These are phyloP conservation scores for Orbilia quercus DNA, from an alignment of 2,329 filamentous ascomycete genomes.

Conservation along the genomic window DNA sequence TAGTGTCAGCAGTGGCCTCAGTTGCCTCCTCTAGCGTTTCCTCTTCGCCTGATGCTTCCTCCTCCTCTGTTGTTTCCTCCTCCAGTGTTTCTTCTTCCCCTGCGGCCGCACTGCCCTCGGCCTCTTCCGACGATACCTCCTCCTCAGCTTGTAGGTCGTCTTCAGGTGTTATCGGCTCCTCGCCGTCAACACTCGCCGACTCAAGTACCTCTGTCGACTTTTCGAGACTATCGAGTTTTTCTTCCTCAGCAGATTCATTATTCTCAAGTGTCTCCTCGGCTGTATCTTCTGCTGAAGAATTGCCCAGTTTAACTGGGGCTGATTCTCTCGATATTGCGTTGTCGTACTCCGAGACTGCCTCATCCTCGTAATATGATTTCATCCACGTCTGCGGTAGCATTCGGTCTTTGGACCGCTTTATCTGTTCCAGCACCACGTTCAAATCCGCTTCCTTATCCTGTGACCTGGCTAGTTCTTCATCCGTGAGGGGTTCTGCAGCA, in stretches of 20 bases:
- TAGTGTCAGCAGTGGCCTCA: conserved; percentile 32
- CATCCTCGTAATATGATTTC: conserved; percentile 64
- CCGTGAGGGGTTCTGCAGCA: conserved; percentile 84
- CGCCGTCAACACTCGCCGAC: conserved; percentile 26
- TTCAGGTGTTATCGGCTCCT: conserved; percentile 27
- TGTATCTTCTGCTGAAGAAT: conserved; percentile 45
- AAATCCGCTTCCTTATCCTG: conserved; percentile 75
- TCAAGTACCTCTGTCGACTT: conserved; percentile 41
- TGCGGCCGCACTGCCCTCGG: background rate
- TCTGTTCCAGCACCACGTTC: conserved; percentile 74
- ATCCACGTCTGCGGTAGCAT: background rate
- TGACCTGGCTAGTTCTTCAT: conserved; percentile 77
- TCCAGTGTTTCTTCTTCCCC: no score
- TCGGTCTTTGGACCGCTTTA: conserved; percentile 61
- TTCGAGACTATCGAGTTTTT: conserved; percentile 11
- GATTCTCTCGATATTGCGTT: background rate
- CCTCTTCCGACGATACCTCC: background rate
- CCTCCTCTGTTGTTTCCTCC: background rate
- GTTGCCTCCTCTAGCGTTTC: conserved; percentile 29
- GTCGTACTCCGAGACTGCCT: conserved; percentile 10
- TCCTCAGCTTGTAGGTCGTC: conserved; percentile 7
- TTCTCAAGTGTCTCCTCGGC: conserved; percentile 22
- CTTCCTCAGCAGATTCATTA: conserved; percentile 8
- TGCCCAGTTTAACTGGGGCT: background rate
- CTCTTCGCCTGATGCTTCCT: conserved; percentile 57